These are phyloP conservation scores for Chrysosporium queenslandicum DNA, from an alignment of 2,329 filamentous ascomycete species.

Conservation along the genomic window DNA sequence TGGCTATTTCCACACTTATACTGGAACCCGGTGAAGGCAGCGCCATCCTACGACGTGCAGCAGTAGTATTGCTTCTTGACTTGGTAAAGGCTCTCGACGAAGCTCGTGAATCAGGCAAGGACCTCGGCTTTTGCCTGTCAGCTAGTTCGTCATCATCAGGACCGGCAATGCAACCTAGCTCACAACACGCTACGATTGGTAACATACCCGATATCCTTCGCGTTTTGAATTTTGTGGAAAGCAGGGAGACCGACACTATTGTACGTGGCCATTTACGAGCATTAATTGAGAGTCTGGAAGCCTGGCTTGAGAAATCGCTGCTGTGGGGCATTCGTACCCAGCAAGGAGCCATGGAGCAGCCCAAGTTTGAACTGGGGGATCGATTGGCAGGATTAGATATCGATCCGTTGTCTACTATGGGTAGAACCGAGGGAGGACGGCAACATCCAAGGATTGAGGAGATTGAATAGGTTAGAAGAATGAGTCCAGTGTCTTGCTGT, in stretches of 20 bases:
- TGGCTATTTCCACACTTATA: constrained; percentile 32
- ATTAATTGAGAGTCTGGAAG: constrained; percentile 35
- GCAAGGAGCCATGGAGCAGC: constrained; percentile 16
- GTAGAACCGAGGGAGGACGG: background rate
- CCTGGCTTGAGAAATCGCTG: constrained; percentile 36
- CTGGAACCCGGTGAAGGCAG: constrained; percentile 30
- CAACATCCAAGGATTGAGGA: constrained; percentile 32
- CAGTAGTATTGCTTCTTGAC: constrained; percentile 33
- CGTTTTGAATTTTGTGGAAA: constrained; percentile 31
- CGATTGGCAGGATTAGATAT: constrained; percentile 32
- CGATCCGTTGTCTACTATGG: constrained; percentile 22
- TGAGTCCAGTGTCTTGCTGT: background rate
- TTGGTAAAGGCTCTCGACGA: constrained; percentile 33
- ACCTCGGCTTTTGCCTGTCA: constrained; percentile 35
- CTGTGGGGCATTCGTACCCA: constrained; percentile 31
- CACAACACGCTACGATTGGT: constrained; percentile 24
- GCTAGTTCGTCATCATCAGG: constrained; percentile 15
- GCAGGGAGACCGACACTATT: constrained; percentile 30
- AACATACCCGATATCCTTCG: constrained; percentile 33
- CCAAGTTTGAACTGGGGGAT: constrained; percentile 29
- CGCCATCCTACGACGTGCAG: constrained; percentile 36
- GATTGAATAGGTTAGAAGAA: constrained; percentile 27
- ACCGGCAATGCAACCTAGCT: background rate
- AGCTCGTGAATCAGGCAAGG: constrained; percentile 25
- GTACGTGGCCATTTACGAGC: constrained; percentile 33